These are phyloP conservation scores for Teratosphaeria nubilosa DNA, from an alignment of 2,329 filamentous ascomycete genomes.

Conservation along the genomic window DNA sequence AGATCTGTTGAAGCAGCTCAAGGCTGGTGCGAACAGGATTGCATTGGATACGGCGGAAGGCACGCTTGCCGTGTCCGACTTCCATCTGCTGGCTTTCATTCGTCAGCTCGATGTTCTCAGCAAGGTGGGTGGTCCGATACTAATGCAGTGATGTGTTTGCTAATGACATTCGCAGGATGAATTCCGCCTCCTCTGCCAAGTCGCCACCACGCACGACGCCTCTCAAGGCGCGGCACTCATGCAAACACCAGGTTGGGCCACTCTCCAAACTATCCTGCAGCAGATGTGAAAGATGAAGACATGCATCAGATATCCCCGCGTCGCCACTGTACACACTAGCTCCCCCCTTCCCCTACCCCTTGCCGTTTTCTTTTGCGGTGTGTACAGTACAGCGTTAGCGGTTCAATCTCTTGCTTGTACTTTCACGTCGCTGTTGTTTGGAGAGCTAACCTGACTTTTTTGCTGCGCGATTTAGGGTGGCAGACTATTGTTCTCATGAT, in stretches of 20 bases:
- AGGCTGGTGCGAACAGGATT: conserved; percentile 42
- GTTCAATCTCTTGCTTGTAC: neutral
- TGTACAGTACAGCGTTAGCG: neutral
- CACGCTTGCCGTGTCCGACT: conserved; percentile 70
- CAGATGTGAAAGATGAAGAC: conserved; percentile 22
- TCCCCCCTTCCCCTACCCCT: neutral
- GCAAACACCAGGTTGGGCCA: conserved; percentile 87
- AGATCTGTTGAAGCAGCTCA: conserved; percentile 56
- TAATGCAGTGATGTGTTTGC: neutral
- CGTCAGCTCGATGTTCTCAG: conserved; percentile 69
- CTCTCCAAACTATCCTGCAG: conserved; percentile 75
- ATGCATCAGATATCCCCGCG: neutral
- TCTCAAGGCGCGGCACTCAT: conserved; percentile 73
- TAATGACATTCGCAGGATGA: conserved; percentile 57
- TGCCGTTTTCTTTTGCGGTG: neutral
- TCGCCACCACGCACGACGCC: conserved; percentile 71
- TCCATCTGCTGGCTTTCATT: conserved; percentile 85
- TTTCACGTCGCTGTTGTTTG: conserved; percentile 4
- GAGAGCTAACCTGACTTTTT: conserved; percentile 12
- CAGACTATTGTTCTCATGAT: conserved; percentile 67
- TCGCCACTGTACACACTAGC: neutral
- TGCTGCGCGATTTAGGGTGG: conserved; percentile 21
- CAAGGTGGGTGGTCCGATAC: conserved; percentile 51
- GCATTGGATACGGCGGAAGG: conserved; percentile 50
- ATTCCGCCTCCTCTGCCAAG: conserved; percentile 71